These are phyloP conservation scores for Syzygium jambos DNA, from an alignment of 345 rosid genomes.

Conservation along the genomic window DNA sequence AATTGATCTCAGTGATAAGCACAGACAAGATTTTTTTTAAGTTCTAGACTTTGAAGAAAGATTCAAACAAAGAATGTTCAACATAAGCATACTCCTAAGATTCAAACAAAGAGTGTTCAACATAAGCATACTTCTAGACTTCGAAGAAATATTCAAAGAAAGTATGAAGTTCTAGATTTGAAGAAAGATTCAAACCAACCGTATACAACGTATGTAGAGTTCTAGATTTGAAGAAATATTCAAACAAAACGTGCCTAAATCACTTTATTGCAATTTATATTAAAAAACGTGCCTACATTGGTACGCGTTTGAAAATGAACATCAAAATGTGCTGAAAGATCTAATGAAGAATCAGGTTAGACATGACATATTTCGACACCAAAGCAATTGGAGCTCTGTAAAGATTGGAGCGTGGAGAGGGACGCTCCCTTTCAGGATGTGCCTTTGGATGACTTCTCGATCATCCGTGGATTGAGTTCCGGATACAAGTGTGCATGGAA, in stretches of 20 bases:
- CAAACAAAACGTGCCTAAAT: neutral
- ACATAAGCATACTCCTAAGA: neutral
- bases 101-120: neutral
- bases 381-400: neutral
- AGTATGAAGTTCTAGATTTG: neutral
- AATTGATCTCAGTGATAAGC: no score
- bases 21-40: accelerated
- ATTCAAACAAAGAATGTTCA: neutral
- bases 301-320: neutral
- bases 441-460: neutral
- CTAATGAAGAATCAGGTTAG: neutral
- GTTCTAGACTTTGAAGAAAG: neutral
- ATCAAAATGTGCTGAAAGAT: neutral
- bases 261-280: neutral
- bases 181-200: neutral
- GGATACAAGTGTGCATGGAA: neutral
- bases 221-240: neutral
- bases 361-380: neutral
- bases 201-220: no score
- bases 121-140: no score
- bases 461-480: neutral
- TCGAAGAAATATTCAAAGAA: neutral
- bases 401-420: neutral
- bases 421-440: neutral
- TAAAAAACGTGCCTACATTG: neutral